Evolutionary conservation across 768 basidiomycete genomes (phyloP), one percentile per base, ranked within the genome.

Genomic region (Tulasnella sp.): DNA sequence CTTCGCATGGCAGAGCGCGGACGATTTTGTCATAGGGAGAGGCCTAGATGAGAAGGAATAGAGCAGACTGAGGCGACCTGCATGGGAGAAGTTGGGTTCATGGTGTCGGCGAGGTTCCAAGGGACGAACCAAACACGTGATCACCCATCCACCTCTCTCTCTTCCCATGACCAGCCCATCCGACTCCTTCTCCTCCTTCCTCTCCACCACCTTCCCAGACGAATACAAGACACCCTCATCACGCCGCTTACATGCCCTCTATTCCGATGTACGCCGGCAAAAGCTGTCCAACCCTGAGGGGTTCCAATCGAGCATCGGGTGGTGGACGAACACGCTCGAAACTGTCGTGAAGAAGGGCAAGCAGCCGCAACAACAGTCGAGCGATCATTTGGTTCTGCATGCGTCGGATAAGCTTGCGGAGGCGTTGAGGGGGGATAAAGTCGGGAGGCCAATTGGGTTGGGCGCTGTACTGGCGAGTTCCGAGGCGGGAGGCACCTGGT

Each of bases 251-350:
- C 82, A 84, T 74, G 85, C 96, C 0, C 88, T 98, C 9, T 98
- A 97, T 86, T 93, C 96, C 11, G 96, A 97, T 84, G 92, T 97
- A 80, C 91, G 94, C 0, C 88, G 91, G 18, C 95, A 97, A 86
- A 94, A 93, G 83, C 87, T 90, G 74, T 93, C 95, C 0, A 97
- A 98, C 85, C 93, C 95, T 0, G 89, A 93, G 1, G 92, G 94
- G 5, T 98, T 92, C 85, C 86, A 90, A 75, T 91, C 94, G 16
- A 94, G 94, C 84, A 87, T 96, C 44, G 91, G 92, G 78, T 98
- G 96, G 96, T 98, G 97, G 97, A 90, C 90, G 46, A 86, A 87
- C 72, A 90, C 91, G 0, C 87, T 96, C 12, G 90, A 93, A 83
- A 87, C 87, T 22, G 84, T 93, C 54, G 90, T 93, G n/a, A 84